Base-by-base conservation (phyloP, 768 basidiomycete genomes). In the Lactarius akahatsu region DNA sequence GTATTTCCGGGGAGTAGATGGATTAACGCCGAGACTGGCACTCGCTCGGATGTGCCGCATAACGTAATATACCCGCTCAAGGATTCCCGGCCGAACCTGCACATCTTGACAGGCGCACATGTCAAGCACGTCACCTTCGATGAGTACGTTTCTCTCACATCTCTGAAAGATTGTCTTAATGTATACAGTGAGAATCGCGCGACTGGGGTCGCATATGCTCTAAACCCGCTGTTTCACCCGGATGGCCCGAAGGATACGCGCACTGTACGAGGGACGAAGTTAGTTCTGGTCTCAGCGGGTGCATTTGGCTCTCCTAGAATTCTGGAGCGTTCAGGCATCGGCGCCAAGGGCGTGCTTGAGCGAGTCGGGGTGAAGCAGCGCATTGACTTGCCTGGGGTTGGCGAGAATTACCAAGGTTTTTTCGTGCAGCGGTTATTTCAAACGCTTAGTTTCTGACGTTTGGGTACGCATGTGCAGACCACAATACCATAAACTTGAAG, bases 1-100 rank as follows among this genome's bases (percentile, higher is more conserved):
- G n/a, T n/a, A n/a, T n/a, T n/a, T n/a, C n/a, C n/a, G 28, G n/a
- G 68, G 57, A 50, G 10, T 47, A 90, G 88, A 70, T 90, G 84
- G 71, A 77, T 89, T 20, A 78, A 84, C 65, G 74, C 71, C 2
- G 72, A 74, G 20, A 84, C 80, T 2, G 87, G 88, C 30, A 77
- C 69, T 54, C 82, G 88, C 26, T 86, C 86, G 0, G 86, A 89
- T 70, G 71, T 81, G 0, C 78, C 87, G 7, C 81, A 80, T 20
- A 38, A 73, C 57, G 77, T 77, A 63, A 57, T 82, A 2, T 82
- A 80, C 57, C 69, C 69, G 1, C 61, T 69, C 36, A 75, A 76
- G 15, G 72, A 75, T 7, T 66, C 66, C 0, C 62, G 74, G 6
- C 71, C 71, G 16, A 80, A 79, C 64, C 47, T 82, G 1, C 70